Evolutionary conservation across 306 rosid species (phyloP), one percentile per base, ranked within the genome.

Genomic region (Vigna unguiculata): DNA sequence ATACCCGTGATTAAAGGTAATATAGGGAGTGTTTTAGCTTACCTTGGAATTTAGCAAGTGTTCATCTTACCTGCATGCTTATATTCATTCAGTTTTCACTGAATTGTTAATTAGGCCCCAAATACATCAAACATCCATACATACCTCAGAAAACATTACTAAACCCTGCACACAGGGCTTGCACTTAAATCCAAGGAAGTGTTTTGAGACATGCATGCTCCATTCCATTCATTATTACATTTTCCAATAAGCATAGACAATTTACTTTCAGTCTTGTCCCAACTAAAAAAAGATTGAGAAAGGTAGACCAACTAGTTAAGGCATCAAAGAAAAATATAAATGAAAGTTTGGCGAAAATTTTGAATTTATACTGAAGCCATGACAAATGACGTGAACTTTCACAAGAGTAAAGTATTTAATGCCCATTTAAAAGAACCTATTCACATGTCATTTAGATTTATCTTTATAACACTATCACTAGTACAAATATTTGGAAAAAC

Each of bases 41-140:
- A 79, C 68, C 52, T 53, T 34, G 40, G 72, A 63, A 52, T 20
- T 71, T 47, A 79, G 16, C 1, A 25, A 14, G 63, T 54, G 62
- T 54, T 43, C 74, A 52, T 71, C 74, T 46, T 41, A 38, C 30
- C 30, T 40, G 13, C 11, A 2, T 38, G 53, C 55, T 32, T 47
- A 34, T 16, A 34, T 7, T 59, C 47, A 36, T 48, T 61, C 5
- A 38, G 16, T 34, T 78, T 70, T n/a, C 34, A 47, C 30, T 13
- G 21, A 70, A 45, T 48, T 25, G 3, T 46, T 49, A 36, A n/a
- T 20, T 34, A 6, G 6, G 38, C 38, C 38, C 9, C 36, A 32
- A 32, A 34, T 34, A 34, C 38, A 34, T 34, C 40, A 34, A 6
- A 34, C 40, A 34, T 25, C 25, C 59, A 38, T 9, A 55, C 9